These are phyloP conservation scores for Geranium rotundifolium DNA, from an alignment of 345 rosid species.

Conservation along the genomic window DNA sequence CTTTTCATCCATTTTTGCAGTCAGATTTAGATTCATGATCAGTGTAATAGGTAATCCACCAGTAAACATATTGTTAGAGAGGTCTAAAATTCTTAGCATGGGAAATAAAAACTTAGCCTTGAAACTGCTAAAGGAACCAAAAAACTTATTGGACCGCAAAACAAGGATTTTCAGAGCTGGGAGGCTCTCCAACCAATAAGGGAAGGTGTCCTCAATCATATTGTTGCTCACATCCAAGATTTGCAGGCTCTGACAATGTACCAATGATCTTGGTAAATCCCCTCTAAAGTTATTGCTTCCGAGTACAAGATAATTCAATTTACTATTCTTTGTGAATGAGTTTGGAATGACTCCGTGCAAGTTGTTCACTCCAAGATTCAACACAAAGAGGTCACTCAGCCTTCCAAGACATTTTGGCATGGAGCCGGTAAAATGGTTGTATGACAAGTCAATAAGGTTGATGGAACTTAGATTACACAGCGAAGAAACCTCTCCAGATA, in stretches of 20 bases:
- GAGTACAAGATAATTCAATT: constrained; percentile 9
- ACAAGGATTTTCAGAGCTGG: constrained; percentile 13
- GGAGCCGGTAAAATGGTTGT: constrained; percentile 16
- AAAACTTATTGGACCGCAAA: constrained; percentile 14
- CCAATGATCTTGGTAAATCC: constrained; percentile 10
- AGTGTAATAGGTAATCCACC: constrained; percentile 15
- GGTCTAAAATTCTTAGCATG: constrained; percentile 13
- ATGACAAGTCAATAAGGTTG: constrained; percentile 9
- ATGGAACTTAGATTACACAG: constrained; percentile 9
- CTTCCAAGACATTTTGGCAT: constrained; percentile 16
- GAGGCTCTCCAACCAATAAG: constrained; percentile 18
- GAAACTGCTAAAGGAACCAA: not conserved
- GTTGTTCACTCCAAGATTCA: constrained; percentile 12
- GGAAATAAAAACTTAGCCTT: not conserved
- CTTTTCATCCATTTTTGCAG: constrained; percentile 3
- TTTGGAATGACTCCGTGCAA: constrained; percentile 9
- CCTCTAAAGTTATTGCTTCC: constrained; percentile 17
- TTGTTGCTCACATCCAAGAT: constrained; percentile 25
- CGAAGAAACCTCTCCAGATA: constrained; percentile 13
- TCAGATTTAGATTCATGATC: not conserved
- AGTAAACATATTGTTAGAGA: constrained; percentile 17
- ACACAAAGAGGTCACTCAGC: not conserved
- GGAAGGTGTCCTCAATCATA: constrained; percentile 16
- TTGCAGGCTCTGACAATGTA: constrained; percentile 10
- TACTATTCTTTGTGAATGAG: not conserved